Base-by-base conservation (phyloP, 805 yeast species). In the Kodamaea kaohsiungensis region DNA sequence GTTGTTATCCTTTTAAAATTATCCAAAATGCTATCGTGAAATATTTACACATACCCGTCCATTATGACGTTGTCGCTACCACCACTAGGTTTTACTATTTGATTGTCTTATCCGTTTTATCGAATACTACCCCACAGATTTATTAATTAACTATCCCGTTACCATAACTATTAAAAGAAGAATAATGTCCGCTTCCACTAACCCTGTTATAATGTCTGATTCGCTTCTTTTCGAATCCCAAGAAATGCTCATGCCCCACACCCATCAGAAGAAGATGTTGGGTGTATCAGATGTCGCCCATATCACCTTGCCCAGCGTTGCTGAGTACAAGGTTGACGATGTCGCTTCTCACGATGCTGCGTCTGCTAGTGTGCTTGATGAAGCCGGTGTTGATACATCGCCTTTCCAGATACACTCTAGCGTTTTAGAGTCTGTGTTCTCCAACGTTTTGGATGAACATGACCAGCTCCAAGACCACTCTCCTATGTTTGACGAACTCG, bases 401-500 rank as follows among this genome's bases (percentile, higher is more conserved):
- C 85, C 87, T 9, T 67, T 82, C 56, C 78, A 80, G 58, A 73
- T 86, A 62, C 84, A 81, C 62, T 70, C 81, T 12, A 74, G 79
- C 49, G 78, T 82, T 30, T 65, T 83, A 60, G 82, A 81, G 50
- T 79, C 85, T 12, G 81, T 81, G 38, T 81, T 83, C 61, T 69
- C 76, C 37, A 66, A 65, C 57, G 65, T 62, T 43, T 66, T 73
- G 65, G 77, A 72, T 56, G 75, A 69, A 49, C 54, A 59, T 54
- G 65, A 62, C 55, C 65, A 64, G 45, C 58, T 66, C 52, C 67
- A 65, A 53, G 82, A 79, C 59, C 65, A 69, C 50, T 75, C 85
- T 61, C 86, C 89, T 54, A 81, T 85, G 81, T 86, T 86, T 61
- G 87, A 83, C 62, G 83, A 83, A 53, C 63, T 69, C 56, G 81